Evolutionary conservation across 2,329 filamentous ascomycete genomes (phyloP).

Genomic region (Penicillium sp.): DNA sequence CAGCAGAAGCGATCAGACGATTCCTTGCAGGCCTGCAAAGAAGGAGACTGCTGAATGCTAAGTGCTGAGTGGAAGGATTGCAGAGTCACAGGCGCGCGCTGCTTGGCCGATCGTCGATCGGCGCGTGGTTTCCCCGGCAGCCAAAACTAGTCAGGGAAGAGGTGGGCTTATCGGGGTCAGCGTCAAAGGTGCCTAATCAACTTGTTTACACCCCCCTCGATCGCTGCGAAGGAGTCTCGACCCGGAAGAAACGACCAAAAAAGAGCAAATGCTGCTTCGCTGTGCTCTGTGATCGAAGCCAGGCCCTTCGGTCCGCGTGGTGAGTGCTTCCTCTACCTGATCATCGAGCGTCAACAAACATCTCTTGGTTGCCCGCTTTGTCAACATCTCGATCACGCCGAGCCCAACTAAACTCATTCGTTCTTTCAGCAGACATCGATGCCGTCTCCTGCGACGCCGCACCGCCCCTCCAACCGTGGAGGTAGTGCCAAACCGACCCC

Average conservation of each 20-base stretch:
- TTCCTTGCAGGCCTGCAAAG: not conserved
- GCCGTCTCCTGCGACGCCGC: conserved; percentile 41
- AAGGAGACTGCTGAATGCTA: no score
- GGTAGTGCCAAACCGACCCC: conserved; percentile 55
- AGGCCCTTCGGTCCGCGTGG: conserved; percentile 10
- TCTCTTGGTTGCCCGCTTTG: conserved; percentile 1
- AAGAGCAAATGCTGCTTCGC: conserved; percentile 16
- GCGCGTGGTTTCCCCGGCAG: conserved; percentile 23
- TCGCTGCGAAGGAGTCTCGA: no score
- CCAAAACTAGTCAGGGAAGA: conserved; percentile 6
- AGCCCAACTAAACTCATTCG: no score
- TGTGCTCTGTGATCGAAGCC: conserved; percentile 9
- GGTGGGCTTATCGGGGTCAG: conserved; percentile 22
- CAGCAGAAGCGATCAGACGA: conserved; percentile 5
- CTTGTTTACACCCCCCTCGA: conserved; percentile 19
- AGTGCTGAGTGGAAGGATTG: no score
- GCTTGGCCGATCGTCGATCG: conserved; percentile 16
- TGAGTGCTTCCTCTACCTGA: conserved; percentile 5
- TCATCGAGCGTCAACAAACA: not conserved
- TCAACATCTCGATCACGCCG: conserved; percentile 16
- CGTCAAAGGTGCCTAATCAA: conserved; percentile 6
- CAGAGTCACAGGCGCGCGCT: conserved; percentile 1
- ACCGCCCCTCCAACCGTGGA: conserved; percentile 46
- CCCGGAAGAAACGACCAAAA: not conserved
- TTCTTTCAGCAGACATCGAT: conserved; percentile 32